Evolutionary conservation across 192 early-diverging fungal genomes (phyloP).

Genomic region (Umbelopsis sp.): DNA sequence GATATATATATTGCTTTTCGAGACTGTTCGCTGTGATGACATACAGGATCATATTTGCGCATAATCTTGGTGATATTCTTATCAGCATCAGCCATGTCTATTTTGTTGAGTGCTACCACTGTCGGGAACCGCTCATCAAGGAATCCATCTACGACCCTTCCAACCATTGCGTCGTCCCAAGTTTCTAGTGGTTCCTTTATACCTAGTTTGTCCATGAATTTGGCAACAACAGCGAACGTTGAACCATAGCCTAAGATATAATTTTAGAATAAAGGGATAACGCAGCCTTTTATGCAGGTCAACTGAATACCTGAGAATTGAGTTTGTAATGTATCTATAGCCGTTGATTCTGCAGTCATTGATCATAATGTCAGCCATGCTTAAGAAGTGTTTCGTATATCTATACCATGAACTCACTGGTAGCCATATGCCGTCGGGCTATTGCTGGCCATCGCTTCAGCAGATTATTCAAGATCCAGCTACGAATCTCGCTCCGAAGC

Average conservation of each 20-base stretch:
- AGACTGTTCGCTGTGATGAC: not conserved
- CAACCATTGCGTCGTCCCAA: constrained; percentile 67
- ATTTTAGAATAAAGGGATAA: not conserved
- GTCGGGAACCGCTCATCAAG: constrained; percentile 82
- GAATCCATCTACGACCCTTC: constrained; percentile 65
- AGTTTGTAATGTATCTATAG: constrained; percentile 60
- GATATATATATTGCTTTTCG: not conserved
- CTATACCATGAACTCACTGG: constrained; percentile 37
- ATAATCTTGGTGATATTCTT: constrained; percentile 81
- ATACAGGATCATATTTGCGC: constrained; percentile 69
- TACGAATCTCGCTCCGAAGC: constrained; percentile 75
- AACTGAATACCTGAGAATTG: constrained; percentile 41
- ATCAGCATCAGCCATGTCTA: constrained; percentile 82
- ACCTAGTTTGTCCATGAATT: constrained; percentile 54
- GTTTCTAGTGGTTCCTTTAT: constrained; percentile 60
- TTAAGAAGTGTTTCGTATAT: not conserved
- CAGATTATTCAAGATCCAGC: constrained; percentile 76
- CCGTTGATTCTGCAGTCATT: constrained; percentile 37
- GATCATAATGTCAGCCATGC: not conserved
- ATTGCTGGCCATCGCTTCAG: constrained; percentile 68
- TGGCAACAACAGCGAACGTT: constrained; percentile 46
- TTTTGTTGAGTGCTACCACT: constrained; percentile 83
- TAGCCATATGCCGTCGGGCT: constrained; percentile 66
- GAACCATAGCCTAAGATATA: constrained; percentile 59
- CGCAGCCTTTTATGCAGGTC: not conserved